Conservation (phyloP, 2,329 filamentous ascomycete species). For the Grosmannia huntii region DNA sequence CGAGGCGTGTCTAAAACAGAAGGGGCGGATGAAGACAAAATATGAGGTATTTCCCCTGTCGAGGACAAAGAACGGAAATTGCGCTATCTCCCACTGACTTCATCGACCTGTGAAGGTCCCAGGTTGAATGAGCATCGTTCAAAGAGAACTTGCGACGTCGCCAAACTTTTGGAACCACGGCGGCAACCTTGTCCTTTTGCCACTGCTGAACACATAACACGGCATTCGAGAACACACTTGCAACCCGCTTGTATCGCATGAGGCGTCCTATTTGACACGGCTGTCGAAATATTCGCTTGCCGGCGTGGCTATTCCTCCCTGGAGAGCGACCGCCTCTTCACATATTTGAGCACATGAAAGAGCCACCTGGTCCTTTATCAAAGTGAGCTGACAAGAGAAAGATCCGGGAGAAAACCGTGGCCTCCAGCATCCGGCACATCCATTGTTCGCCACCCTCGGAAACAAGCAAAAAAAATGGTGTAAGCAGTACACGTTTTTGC, state of each 20-base stretch:
- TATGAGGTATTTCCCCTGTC: neutral
- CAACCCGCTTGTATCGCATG: too few species aligned
- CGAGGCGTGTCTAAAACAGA: neutral
- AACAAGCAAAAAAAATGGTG: neutral
- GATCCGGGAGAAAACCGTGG: neutral
- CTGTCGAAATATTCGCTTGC: neutral
- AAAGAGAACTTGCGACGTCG: neutral
- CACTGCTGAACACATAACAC: too few species aligned
- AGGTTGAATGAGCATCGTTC: neutral
- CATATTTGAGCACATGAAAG: too few species aligned
- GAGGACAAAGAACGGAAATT: neutral
- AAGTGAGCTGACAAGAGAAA: neutral
- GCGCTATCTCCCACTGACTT: neutral
- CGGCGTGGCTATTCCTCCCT: neutral
- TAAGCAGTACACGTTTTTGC: neutral
- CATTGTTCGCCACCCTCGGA: neutral
- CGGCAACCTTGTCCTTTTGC: too few species aligned
- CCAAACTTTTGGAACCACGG: too few species aligned
- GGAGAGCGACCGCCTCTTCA: too few species aligned
- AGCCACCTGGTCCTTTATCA: neutral
- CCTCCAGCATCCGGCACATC: neutral
- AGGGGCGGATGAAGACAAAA: neutral
- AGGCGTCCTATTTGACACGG: too few species aligned
- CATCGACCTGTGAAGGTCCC: neutral
- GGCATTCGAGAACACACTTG: too few species aligned